Percentiles rank a stretch among this genome's conserved stretches.
phyloP scores from a whole-genome alignment of 2,329 filamentous ascomycete species.

The Rutstroemia sp. region DNA sequence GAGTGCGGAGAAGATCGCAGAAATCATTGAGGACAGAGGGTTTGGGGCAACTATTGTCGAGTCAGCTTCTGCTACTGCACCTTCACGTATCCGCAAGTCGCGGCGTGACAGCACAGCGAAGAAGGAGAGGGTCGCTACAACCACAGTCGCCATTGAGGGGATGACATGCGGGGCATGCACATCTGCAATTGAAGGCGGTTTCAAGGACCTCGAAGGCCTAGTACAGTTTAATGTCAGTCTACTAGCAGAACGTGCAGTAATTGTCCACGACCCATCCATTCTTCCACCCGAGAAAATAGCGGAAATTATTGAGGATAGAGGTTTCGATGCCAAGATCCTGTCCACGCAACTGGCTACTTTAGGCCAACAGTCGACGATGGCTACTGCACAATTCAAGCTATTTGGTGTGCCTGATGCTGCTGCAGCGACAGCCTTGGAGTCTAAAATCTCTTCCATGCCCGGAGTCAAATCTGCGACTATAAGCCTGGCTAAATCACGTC shows the following conservation, averaged over 20 bases:
- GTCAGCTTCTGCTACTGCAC: conserved; percentile 43
- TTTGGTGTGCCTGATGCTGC: conserved; percentile 70
- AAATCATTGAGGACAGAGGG: conserved; percentile 61
- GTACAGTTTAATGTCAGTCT: conserved; percentile 91
- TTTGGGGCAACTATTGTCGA: conserved; percentile 77
- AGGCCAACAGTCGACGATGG: conserved; percentile 46
- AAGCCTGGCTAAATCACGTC: conserved; percentile 64
- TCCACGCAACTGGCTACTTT: conserved; percentile 60
- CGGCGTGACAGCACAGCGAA: conserved; percentile 21
- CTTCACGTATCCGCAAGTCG: conserved; percentile 27
- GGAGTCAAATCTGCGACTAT: conserved; percentile 72
- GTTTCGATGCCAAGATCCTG: conserved; percentile 79
- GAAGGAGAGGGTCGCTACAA: conserved; percentile 49
- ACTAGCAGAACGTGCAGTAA: conserved; percentile 82
- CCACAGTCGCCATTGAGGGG: conserved; percentile 83
- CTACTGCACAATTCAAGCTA: conserved; percentile 71
- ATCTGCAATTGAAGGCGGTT: conserved; percentile 78
- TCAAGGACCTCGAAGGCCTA: conserved; percentile 69
- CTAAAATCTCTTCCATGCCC: conserved; percentile 52
- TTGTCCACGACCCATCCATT: conserved; percentile 70
- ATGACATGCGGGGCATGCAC: conserved; percentile 99
- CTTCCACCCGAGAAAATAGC: conserved; percentile 67
- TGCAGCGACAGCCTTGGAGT: conserved; percentile 66
- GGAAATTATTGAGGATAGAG: conserved; percentile 80
- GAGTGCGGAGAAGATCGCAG: conserved; percentile 44